These are phyloP conservation scores for Kokia cookei DNA, from an alignment of 441 rosid species.

Conservation along the genomic window DNA sequence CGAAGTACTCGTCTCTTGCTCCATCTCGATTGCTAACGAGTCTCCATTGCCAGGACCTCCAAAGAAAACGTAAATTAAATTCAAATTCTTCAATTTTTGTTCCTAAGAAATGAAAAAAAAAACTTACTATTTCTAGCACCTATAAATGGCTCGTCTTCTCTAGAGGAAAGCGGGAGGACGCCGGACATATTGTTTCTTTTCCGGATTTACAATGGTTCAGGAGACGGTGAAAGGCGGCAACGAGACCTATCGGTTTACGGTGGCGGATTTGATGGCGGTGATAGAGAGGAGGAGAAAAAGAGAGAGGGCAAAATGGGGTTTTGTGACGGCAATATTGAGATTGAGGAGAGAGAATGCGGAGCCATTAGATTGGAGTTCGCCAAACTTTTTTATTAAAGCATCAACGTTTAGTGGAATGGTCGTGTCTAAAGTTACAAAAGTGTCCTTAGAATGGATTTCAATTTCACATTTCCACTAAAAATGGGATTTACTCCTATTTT, in stretches of 20 bases:
- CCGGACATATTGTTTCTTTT: slow-evolving; percentile 25
- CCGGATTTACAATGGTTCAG: slow-evolving; percentile 23
- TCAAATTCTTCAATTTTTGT: not conserved
- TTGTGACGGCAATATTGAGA: slow-evolving; percentile 39
- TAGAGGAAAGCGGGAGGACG: slow-evolving; percentile 25
- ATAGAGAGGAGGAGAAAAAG: slow-evolving; percentile 15
- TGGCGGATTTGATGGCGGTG: slow-evolving; percentile 2
- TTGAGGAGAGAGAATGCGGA: slow-evolving; percentile 7
- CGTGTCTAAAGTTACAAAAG: not conserved
- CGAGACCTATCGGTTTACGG: slow-evolving; percentile 13
- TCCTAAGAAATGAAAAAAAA: not conserved
- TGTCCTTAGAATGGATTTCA: not conserved
- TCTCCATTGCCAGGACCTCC: slow-evolving; percentile 51
- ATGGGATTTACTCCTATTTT: too few species aligned
- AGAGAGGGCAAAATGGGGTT: slow-evolving; percentile 22
- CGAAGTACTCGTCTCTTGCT: slow-evolving; percentile 25
- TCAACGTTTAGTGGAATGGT: not conserved
- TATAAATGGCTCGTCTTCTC: slow-evolving; percentile 36
- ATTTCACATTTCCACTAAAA: too few species aligned
- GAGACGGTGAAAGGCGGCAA: slow-evolving; percentile 26
- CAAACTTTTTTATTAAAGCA: not conserved
- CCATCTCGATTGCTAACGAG: slow-evolving; percentile 27
- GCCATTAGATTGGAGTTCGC: slow-evolving; percentile 22
- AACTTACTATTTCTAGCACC: slow-evolving; percentile 40
- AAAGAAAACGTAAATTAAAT: not conserved